Base-by-base conservation (phyloP, 2,329 filamentous ascomycete genomes). In the Cadophora malorum region DNA sequence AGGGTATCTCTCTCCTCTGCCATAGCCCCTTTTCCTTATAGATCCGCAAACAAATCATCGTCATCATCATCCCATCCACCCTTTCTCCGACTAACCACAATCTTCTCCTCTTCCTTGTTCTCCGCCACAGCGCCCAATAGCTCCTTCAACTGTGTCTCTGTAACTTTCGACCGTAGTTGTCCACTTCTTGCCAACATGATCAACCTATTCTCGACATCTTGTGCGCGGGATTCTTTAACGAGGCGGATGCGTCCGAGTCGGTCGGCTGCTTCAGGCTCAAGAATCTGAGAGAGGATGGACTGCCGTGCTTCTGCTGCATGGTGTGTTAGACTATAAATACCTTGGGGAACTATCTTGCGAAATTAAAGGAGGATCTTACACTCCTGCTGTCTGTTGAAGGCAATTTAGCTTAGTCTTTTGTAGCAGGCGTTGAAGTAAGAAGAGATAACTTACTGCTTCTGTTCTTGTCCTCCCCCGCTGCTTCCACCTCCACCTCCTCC, bases 201-300 rank as follows among this genome's bases (percentile, higher is more conserved):
- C 66, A 99, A 87, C 62, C 95, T 83, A 84, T 96, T 94, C 83
- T 99, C 96, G 67, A 99, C 88, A 76, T 97, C 94, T 70, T 86
- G 87, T 45, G 96, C 96, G 76, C 96, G 92, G 74, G 91, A 90
- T 79, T 94, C 93, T 82, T 98, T 98, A 78, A 99, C 96, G 69
- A 99, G 89, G 41, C 95, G 91, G 82, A 99, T 98, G 73, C 96
- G 93, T 67, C 93, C 93, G 0, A 99, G 87, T 16, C 96, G 92
- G 82, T 99, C 96, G 69, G 93, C 92, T 21, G 96, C 96, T 77
- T 95, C 93, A 73, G 96, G 96, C 76, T 94, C 90, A 70, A 99
- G 92, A 83, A 99, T 98, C 81, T 98, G 96, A 74, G 87, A 88
- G 70, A 99, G 90, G 74, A 97, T 91, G 68, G 88, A 85, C 75